Base-by-base conservation (phyloP, 495 filamentous ascomycete genomes). In the Trichoderma reesei region DNA sequence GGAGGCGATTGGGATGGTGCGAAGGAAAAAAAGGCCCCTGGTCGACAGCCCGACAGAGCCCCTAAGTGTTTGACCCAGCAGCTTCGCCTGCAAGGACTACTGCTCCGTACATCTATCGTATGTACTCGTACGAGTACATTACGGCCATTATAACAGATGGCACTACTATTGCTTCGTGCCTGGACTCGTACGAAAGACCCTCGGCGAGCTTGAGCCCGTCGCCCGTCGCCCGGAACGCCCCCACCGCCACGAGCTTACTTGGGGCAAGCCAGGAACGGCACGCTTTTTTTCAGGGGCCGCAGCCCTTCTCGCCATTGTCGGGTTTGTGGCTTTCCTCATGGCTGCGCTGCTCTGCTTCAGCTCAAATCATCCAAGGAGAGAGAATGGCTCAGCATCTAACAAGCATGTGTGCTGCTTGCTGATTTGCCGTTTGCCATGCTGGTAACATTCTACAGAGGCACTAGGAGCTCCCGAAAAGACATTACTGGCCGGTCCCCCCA, bases 31-130 rank as follows among this genome's bases (percentile, higher is more conserved):
- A 56, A 56, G 20, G 31, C 51, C 51, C 51, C 51, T 56, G 51
- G 51, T 33, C 51, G 26, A 56, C 31, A 33, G 51, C 26, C 51
- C 51, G 51, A 34, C 51, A 56, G 51, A 34, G 20, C 51, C 51
- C 51, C 51, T 56, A 56, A 56, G 51, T 56, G 51, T 56, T 56
- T 56, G 51, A 56, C 51, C 51, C 26, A 56, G 51, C 51, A 34
- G 26, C 26, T 33, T 56, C 18, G 31, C 26, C 33, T 56, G 51
- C 51, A 34, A 34, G 26, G 3, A 33, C 26, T 26, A 26, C 26
- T 26, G 26, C 20, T 56, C 51, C 26, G 51, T 56, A 31, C 51
- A 33, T 56, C 18, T 5, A 6, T 3, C n/a, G 41, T n/a, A 26
- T 44, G n/a, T 44, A 44, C 41, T 44, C 13, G 13, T 44, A 11